phyloP scores from a whole-genome alignment of 2,329 filamentous ascomycete genomes.

The Mycocentrospora acerina region DNA sequence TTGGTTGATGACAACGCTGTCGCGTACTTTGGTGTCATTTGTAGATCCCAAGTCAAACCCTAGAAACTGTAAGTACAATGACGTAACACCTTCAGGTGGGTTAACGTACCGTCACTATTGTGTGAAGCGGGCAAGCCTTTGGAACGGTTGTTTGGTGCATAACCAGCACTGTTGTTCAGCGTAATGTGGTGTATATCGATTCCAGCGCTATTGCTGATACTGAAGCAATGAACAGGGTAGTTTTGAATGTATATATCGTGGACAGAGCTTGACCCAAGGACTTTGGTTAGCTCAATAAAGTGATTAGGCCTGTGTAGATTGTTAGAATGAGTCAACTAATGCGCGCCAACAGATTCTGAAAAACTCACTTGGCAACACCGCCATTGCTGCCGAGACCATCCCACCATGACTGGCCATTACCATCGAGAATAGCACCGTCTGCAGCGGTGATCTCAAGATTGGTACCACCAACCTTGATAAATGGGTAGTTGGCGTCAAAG shows the following conservation, averaged over 20 bases:
- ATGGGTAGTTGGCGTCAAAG: conserved; percentile 40
- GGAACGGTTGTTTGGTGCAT: conserved; percentile 30
- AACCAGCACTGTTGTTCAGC: conserved; percentile 58
- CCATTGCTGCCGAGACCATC: conserved; percentile 48
- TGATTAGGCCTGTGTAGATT: conserved; percentile 18
- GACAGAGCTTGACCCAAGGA: conserved; percentile 41
- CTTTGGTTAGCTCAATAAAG: conserved; percentile 41
- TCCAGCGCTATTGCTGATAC: conserved; percentile 42
- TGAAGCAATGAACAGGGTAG: conserved; percentile 56
- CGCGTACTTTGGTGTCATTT: conserved; percentile 42
- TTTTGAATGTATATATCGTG: conserved; percentile 53
- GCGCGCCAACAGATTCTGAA: neutral
- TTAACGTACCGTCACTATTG: conserved; percentile 53
- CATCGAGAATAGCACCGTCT: conserved; percentile 30
- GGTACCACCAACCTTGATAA: conserved; percentile 38
- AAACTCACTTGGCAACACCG: conserved; percentile 36
- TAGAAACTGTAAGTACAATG: neutral
- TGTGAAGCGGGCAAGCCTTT: conserved; percentile 27
- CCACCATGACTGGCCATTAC: conserved; percentile 26
- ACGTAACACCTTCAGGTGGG: too few species aligned
- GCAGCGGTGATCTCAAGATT: conserved; percentile 46
- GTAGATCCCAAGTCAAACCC: conserved; percentile 54
- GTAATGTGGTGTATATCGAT: conserved; percentile 52
- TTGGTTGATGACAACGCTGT: conserved; percentile 56
- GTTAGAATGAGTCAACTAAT: neutral